A percentile compares a stretch with the other conserved stretches of the same genome.
Evolutionary conservation across 2,329 filamentous ascomycete species (phyloP).

Genomic region (Cercospora sp.): DNA sequence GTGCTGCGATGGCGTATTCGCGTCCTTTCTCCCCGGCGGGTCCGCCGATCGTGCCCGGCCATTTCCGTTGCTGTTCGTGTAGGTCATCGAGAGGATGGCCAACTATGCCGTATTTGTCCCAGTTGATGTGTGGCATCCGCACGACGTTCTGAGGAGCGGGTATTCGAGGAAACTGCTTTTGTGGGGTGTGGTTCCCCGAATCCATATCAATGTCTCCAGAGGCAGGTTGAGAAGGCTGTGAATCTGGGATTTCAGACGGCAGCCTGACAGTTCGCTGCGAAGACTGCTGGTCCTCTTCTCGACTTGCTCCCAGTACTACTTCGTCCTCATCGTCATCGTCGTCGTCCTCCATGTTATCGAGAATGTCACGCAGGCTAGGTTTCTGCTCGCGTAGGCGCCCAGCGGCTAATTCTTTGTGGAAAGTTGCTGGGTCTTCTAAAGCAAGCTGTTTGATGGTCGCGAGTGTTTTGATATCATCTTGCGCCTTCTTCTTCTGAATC

Average conservation of each 20-base stretch:
- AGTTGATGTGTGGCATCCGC: slow-evolving; percentile 86
- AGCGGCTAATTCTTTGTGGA: slow-evolving; percentile 65
- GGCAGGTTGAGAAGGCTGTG: slow-evolving; percentile 14
- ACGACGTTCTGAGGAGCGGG: slow-evolving; percentile 80
- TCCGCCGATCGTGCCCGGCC: slow-evolving; percentile 49
- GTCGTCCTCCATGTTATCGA: slow-evolving; percentile 39
- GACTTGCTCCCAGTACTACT: slow-evolving; percentile 35
- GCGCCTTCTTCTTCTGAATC: slow-evolving; percentile 76
- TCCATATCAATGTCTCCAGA: neutral
- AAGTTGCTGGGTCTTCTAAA: slow-evolving; percentile 68
- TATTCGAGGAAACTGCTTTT: slow-evolving; percentile 59
- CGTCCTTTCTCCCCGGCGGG: slow-evolving; percentile 35
- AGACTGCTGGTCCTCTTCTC: slow-evolving; percentile 32
- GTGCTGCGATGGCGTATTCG: slow-evolving; percentile 57
- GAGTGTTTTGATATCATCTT: slow-evolving; percentile 71
- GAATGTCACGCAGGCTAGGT: slow-evolving; percentile 36
- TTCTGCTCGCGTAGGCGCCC: slow-evolving; percentile 52
- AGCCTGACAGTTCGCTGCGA: neutral
- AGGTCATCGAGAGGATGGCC: slow-evolving; percentile 81
- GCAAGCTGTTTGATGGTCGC: slow-evolving; percentile 70
- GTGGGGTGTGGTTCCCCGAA: neutral
- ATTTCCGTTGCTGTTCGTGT: slow-evolving; percentile 73
- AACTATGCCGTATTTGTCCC: slow-evolving; percentile 90
- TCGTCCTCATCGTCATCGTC: slow-evolving; percentile 32
- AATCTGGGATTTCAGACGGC: slow-evolving; percentile 32